Evolutionary conservation across 2,329 filamentous ascomycete genomes (phyloP), one percentile per base, ranked within the genome.

Genomic region (Paecilomyces sp.): DNA sequence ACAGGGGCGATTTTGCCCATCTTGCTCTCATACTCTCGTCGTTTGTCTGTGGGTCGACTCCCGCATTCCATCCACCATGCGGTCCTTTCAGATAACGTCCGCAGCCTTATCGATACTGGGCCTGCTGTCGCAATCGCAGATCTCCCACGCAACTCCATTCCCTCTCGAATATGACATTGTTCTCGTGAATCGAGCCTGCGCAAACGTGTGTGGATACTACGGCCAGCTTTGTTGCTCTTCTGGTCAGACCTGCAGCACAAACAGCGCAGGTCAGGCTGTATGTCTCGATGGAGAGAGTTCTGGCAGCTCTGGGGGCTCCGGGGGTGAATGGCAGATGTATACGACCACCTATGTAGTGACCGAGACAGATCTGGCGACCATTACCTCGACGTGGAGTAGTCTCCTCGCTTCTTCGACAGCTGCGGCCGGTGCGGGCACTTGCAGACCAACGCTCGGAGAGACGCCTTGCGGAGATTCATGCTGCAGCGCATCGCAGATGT

Each of bases 371-470:
- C 72, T 79, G 6, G 70, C 80, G 52, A 85, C 83, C 2, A 73
- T 77, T 60, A 86, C 83, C 5, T 79, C 78, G 6, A 79, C 83
- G 33, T 81, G 79, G 71, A 86, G 83, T 70, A 75, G 73, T 50
- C 69, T 68, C 57, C 31, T 71, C 63, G 56, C 70, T 30, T 57
- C 68, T 52, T 57, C 63, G 51, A 65, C 70, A 8, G 60, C 66
- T 24, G 62, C 41, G 41, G 8, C 63, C 59, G 60, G 66, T 66
- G 54, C 70, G 61, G 61, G 68, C 57, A 68, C 71, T 57, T 87
- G 84, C 73, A 76, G 78, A 56, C 73, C 74, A 55, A 74, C 77
- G 2, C 64, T 79, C 22, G 77, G 76, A 50, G 75, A 81, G 63
- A 72, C 70, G 3, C 64, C 66, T 3, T 81, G 79, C 61, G 79